These are phyloP conservation scores for Brassica carinata DNA, from an alignment of 345 rosid species.

Conservation along the genomic window DNA sequence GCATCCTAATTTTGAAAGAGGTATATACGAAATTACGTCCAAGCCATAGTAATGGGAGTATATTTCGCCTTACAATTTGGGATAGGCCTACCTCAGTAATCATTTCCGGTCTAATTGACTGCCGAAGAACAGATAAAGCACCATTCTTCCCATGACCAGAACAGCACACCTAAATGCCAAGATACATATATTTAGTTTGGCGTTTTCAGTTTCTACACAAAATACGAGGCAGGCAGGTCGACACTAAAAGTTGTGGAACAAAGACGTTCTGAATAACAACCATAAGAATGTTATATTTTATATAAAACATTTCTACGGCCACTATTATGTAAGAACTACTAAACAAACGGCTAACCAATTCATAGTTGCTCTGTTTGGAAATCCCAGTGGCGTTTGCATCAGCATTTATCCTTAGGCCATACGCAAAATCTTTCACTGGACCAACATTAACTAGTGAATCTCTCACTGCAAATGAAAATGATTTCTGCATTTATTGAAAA, in stretches of 20 bases:
- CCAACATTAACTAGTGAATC: slow-evolving; percentile 93
- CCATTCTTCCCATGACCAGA: slow-evolving; percentile 99
- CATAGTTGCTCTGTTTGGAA: slow-evolving; percentile 97
- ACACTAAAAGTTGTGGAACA: slow-evolving; percentile 22
- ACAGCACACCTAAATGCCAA: slow-evolving; percentile 80
- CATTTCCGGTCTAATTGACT: slow-evolving; percentile 95
- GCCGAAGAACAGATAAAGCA: slow-evolving; percentile 80
- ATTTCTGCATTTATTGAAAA: slow-evolving; percentile 63
- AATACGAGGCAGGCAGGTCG: slow-evolving; percentile 18
- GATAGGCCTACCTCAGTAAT: slow-evolving; percentile 74
- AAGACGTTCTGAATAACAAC: slow-evolving; percentile 1
- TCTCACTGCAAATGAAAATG: slow-evolving; percentile 89
- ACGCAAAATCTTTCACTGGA: slow-evolving; percentile 93
- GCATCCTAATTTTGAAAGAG: slow-evolving; percentile 7
- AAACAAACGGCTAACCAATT: slow-evolving; percentile 66
- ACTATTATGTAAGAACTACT: slow-evolving; percentile 12
- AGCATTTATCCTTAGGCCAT: slow-evolving; percentile 85
- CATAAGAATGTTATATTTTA: slow-evolving; percentile 1
- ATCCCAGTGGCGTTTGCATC: slow-evolving; percentile 92
- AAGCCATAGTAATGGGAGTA: slow-evolving; percentile 6
- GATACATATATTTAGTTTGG: slow-evolving; percentile 19
- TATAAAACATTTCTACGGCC: slow-evolving; percentile 9
- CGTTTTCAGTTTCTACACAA: slow-evolving; percentile 8
- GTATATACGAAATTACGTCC: slow-evolving; percentile 2
- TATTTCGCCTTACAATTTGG: slow-evolving; percentile 7